Percentiles rank a stretch among this genome's conserved stretches.
These are phyloP conservation scores for Ampelocalamus luodianensis DNA, from an alignment of 176 grass and related monocot species.

Conservation along the genomic window DNA sequence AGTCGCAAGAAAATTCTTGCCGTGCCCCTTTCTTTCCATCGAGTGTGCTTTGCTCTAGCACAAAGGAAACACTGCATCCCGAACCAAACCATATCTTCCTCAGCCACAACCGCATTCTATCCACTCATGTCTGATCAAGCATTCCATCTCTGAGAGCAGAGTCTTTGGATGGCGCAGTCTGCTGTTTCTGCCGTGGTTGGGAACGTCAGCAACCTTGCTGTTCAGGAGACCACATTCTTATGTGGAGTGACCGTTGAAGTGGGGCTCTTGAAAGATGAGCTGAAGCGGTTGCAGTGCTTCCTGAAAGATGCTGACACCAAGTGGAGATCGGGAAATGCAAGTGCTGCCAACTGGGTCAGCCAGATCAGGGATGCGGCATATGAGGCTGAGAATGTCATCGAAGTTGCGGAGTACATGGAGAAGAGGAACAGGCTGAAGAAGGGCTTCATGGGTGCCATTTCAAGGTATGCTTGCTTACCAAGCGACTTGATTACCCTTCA, in stretches of 20 bases:
- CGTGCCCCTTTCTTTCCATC: no score
- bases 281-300: not conserved
- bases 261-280: not conserved
- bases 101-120: no score
- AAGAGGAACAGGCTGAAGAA: not conserved
- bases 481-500: not conserved
- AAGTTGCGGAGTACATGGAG: not conserved
- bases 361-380: constrained; percentile 26
- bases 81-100: no score
- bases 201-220: not conserved
- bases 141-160: no score
- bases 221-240: not conserved
- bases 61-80: no score
- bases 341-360: not conserved
- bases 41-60: no score
- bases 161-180: not conserved
- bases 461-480: constrained; percentile 7
- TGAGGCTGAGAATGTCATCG: constrained; percentile 29
- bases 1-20: no score
- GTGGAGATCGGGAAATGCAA: not conserved
- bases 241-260: not conserved
- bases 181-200: not conserved
- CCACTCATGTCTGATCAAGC: no score
- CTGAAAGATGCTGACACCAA: not conserved
- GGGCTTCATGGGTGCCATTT: not conserved